phyloP scores from a whole-genome alignment of 2,329 filamentous ascomycete species.

The Lasiodiplodia hormozganensis region DNA sequence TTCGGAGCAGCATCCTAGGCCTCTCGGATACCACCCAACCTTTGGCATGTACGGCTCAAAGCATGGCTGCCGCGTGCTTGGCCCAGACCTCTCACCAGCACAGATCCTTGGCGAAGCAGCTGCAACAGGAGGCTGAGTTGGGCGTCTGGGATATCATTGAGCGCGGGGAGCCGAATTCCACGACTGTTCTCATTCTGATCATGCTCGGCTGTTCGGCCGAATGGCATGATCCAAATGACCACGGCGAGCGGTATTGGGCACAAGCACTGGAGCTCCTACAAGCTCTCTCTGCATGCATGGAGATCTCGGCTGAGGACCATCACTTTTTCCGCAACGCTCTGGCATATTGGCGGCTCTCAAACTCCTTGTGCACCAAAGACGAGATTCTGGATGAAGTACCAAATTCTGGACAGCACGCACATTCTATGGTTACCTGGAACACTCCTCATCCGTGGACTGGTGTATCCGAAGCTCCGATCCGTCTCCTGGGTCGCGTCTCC shows the following conservation, averaged over 20 bases:
- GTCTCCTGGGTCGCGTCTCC: neutral
- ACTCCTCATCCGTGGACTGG: neutral
- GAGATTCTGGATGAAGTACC: neutral
- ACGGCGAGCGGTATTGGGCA: neutral
- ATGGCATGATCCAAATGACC: neutral
- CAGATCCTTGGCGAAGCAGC: neutral
- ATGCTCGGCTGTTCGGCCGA: neutral
- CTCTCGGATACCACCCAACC: neutral
- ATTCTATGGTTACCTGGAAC: neutral
- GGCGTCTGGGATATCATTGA: neutral
- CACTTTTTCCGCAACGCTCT: neutral
- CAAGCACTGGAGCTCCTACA: neutral
- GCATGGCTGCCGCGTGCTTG: neutral
- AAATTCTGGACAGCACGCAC: neutral
- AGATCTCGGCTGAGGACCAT: neutral
- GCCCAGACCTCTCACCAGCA: neutral
- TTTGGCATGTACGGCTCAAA: neutral
- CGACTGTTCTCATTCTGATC: neutral
- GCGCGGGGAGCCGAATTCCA: neutral
- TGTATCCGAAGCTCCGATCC: neutral
- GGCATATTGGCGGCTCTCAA: neutral
- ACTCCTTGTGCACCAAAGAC: neutral
- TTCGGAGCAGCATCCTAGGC: neutral
- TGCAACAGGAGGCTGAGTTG: neutral
- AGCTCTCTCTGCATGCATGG: neutral